Percentiles rank a stretch among this genome's conserved stretches.
Evolutionary conservation across 2,329 filamentous ascomycete genomes (phyloP).

Genomic region (Colletotrichum sublineola): DNA sequence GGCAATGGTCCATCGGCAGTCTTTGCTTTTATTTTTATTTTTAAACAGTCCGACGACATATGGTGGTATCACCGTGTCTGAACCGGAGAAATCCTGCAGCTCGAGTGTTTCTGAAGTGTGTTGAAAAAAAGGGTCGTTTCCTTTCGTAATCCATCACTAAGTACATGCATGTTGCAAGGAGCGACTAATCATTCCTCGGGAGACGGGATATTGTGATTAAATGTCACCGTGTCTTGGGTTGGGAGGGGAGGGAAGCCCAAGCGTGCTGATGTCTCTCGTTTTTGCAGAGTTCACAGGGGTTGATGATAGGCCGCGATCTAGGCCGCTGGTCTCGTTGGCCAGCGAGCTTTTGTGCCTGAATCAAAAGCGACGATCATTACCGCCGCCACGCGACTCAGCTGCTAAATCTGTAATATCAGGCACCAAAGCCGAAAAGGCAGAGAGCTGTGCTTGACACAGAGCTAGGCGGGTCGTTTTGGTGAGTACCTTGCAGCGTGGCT

Average conservation of each 20-base stretch:
- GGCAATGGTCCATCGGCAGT: background rate
- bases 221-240: background rate
- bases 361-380: slow-evolving; percentile 6
- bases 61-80: background rate
- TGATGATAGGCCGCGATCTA: slow-evolving; percentile 13
- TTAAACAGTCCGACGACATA: background rate
- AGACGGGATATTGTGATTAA: slow-evolving; percentile 17
- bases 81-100: slow-evolving; percentile 11
- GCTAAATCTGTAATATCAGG: slow-evolving; percentile 2
- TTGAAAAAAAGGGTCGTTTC: background rate
- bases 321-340: background rate
- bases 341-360: slow-evolving; percentile 19
- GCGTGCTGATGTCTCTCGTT: slow-evolving; percentile 15
- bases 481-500: background rate
- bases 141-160: slow-evolving; percentile 27
- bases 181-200: slow-evolving; percentile 20
- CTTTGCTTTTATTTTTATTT: background rate
- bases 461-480: too few species aligned
- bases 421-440: background rate
- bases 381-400: slow-evolving; percentile 29
- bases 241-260: slow-evolving; percentile 7
- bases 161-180: slow-evolving; percentile 1
- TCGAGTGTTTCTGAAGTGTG: background rate
- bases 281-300: slow-evolving; percentile 11
- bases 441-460: background rate